Conservation (phyloP, 148 eudicot species). For the Cornus kousa region DNA sequence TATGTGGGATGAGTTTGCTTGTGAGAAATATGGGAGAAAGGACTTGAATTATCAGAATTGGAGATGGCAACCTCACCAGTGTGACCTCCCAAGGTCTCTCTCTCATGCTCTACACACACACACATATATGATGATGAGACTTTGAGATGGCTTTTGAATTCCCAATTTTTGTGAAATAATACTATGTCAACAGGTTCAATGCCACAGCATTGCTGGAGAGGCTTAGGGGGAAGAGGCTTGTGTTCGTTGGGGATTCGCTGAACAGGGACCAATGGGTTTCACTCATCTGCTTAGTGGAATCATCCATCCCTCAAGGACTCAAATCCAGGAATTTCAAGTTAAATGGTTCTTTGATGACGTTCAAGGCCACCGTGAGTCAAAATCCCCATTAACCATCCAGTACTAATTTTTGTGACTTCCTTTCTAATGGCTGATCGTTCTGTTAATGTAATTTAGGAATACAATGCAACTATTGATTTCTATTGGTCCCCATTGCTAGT, state of each 20-base stretch:
- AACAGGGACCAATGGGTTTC: slow-evolving; percentile 94
- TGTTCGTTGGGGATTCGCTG: slow-evolving; percentile 80
- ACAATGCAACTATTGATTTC: slow-evolving; percentile 81
- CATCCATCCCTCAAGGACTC: slow-evolving; percentile 39
- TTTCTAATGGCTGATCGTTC: background rate
- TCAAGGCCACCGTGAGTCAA: slow-evolving; percentile 61
- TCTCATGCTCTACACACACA: background rate
- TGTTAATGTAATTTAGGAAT: slow-evolving; percentile 47
- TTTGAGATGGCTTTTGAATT: too few species aligned
- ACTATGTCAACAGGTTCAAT: slow-evolving; percentile 55
- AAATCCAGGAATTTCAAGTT: slow-evolving; percentile 40
- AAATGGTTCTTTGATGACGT: slow-evolving; percentile 52
- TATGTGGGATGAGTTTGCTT: slow-evolving; percentile 48
- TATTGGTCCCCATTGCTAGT: slow-evolving; percentile 91
- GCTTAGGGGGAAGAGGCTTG: slow-evolving; percentile 69
- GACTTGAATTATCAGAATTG: slow-evolving; percentile 45
- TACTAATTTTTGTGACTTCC: background rate
- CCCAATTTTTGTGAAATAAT: too few species aligned
- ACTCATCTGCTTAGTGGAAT: slow-evolving; percentile 69
- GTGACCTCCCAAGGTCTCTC: slow-evolving; percentile 43
- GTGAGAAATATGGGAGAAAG: slow-evolving; percentile 45
- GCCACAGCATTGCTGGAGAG: slow-evolving; percentile 68
- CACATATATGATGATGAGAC: too few species aligned
- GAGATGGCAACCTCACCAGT: slow-evolving; percentile 55
- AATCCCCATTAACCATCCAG: background rate